phyloP scores from a whole-genome alignment of 805 yeast genomes.

The Priceomyces carsonii region DNA sequence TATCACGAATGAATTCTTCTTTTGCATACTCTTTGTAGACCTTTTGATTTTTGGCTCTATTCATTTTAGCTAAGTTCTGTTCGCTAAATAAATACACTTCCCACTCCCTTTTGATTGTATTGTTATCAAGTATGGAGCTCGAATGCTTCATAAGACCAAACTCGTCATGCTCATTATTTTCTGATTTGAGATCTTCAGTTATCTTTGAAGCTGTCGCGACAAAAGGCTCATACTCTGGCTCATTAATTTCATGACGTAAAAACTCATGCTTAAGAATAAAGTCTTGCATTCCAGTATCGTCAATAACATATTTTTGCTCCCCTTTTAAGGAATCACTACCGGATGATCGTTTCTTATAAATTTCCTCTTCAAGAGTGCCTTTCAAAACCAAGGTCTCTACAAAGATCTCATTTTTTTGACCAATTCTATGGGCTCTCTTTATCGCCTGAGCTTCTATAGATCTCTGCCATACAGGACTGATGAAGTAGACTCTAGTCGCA shows the following conservation, averaged over 20 bases:
- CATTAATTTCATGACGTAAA: conserved; percentile 28
- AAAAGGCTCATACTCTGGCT: conserved; percentile 39
- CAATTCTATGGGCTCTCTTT: conserved; percentile 76
- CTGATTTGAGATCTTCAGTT: too few species aligned
- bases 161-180: too few species aligned
- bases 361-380: conserved; percentile 68
- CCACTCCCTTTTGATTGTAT: conserved; percentile 21
- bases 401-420: conserved; percentile 60
- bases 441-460: conserved; percentile 75
- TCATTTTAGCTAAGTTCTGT: conserved; percentile 29
- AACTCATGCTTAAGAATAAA: conserved; percentile 54
- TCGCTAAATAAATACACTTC: conserved; percentile 27
- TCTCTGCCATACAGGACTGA: conserved; percentile 72
- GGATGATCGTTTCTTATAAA: conserved; percentile 46
- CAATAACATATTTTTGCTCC: conserved; percentile 46
- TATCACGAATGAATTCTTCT: conserved; percentile 17
- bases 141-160: conserved; percentile 22
- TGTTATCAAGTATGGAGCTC: conserved; percentile 10
- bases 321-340: conserved; percentile 9
- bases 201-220: conserved; percentile 25
- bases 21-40: conserved; percentile 17
- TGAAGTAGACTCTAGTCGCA: conserved; percentile 68
- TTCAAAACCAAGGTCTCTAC: conserved; percentile 68
- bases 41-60: conserved; percentile 21
- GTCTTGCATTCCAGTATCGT: conserved; percentile 59